Conservation (phyloP, 2,329 filamentous ascomycete species). For the Fusarium stilboides region DNA sequence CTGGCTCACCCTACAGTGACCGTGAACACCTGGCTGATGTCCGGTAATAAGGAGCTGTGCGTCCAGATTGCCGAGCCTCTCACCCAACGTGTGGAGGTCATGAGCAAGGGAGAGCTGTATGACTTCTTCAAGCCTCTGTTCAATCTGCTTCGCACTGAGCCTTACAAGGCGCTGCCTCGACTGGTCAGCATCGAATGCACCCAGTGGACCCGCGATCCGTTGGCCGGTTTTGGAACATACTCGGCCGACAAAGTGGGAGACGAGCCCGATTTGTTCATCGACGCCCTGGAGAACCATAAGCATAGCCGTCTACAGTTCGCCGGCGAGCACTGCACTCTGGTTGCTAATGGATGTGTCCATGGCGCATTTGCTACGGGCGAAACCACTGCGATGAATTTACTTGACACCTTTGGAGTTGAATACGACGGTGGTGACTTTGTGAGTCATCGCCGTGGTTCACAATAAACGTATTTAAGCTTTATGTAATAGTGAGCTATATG, state of each 20-base stretch:
- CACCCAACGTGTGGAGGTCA: background rate
- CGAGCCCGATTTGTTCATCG: background rate
- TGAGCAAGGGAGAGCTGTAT: background rate
- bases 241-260: slow-evolving; percentile 4
- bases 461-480: too few species aligned
- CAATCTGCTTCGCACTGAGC: background rate
- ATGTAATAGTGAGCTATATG: too few species aligned
- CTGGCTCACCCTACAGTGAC: background rate
- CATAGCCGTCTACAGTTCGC: slow-evolving; percentile 2
- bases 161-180: background rate
- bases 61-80: background rate
- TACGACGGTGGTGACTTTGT: slow-evolving; percentile 1
- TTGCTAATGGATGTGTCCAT: background rate
- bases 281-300: background rate
- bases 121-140: background rate
- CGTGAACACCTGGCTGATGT: slow-evolving; percentile 5
- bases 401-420: background rate
- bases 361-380: background rate
- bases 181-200: slow-evolving; percentile 5
- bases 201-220: slow-evolving; percentile 1
- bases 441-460: background rate
- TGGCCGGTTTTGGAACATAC: background rate
- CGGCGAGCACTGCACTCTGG: background rate
- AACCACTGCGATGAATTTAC: background rate
- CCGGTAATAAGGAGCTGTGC: background rate